Evolutionary conservation across 139 green algal species (phyloP).

Genomic region (Zygnema cylindricum): DNA sequence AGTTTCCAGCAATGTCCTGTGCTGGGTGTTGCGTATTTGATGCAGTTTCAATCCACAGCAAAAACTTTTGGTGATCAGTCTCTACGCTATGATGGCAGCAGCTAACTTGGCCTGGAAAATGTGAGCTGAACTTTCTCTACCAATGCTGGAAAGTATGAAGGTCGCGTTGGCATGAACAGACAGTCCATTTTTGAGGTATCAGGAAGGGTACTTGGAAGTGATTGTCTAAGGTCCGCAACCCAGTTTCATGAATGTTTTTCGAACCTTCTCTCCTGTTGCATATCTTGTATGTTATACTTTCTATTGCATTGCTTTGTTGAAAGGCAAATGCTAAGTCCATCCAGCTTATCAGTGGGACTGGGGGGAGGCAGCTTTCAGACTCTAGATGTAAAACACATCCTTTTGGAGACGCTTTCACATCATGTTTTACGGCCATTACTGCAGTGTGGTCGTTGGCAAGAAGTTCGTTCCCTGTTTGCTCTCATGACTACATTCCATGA

Average conservation of each 20-base stretch:
- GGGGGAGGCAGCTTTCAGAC: constrained; percentile 2
- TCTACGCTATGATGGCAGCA: neutral
- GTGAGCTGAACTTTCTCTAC: neutral
- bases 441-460: constrained; percentile 9
- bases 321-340: too few species aligned
- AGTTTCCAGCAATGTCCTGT: too few species aligned
- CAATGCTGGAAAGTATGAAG: too few species aligned
- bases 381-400: constrained; percentile 55
- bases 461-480: constrained; percentile 10
- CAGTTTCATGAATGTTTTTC: too few species aligned
- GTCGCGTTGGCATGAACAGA: too few species aligned
- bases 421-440: constrained; percentile 38
- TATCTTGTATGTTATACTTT: too few species aligned
- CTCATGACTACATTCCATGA: constrained; percentile 38
- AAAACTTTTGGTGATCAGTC: neutral
- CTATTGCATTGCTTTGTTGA: too few species aligned
- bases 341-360: neutral
- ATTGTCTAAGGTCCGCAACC: too few species aligned
- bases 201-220: too few species aligned
- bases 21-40: neutral
- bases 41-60: constrained; percentile 23
- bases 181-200: too few species aligned
- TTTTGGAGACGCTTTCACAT: constrained; percentile 43
- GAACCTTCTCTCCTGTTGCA: too few species aligned
- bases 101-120: neutral